These are phyloP conservation scores for Hypoxylon sp. DNA, from an alignment of 2,329 filamentous ascomycete genomes.

Conservation along the genomic window DNA sequence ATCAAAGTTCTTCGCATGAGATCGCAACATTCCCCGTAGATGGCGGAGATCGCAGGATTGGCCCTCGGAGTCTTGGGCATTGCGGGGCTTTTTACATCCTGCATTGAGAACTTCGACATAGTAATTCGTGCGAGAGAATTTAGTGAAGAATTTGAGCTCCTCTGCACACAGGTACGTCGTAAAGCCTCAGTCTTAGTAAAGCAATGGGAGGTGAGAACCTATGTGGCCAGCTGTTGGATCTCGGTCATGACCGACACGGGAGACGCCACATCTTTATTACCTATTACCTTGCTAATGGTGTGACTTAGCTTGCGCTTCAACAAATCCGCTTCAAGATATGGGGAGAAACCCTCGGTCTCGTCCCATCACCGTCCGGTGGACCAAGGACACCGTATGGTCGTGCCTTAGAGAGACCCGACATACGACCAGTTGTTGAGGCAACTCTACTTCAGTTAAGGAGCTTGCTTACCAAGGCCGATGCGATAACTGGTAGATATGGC, in stretches of 20 bases:
- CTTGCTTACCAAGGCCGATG: conserved; percentile 2
- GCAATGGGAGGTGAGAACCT: too few species aligned
- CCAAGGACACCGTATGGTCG: not conserved
- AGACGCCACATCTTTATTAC: too few species aligned
- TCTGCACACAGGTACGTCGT: conserved; percentile 7
- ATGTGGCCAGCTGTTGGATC: too few species aligned
- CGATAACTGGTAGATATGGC: not conserved
- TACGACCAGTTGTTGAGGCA: conserved; percentile 1
- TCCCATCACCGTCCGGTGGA: not conserved
- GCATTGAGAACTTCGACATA: conserved; percentile 10
- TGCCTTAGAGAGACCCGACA: conserved; percentile 3
- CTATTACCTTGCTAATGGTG: not conserved
- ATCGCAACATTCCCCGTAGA: too few species aligned
- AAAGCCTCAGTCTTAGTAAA: not conserved
- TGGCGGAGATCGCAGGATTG: not conserved
- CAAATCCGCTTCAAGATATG: conserved; percentile 7
- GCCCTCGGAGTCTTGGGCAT: conserved; percentile 1
- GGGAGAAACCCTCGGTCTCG: conserved; percentile 6
- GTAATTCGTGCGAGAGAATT: conserved; percentile 8
- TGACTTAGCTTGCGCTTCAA: not conserved
- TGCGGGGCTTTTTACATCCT: conserved; percentile 3
- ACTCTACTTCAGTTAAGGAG: not conserved
- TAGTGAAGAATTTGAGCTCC: conserved; percentile 5
- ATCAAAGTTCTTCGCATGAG: too few species aligned
- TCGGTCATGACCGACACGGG: too few species aligned